These are phyloP conservation scores for Chrysoporthe austroafricana DNA, from an alignment of 2,329 filamentous ascomycete genomes.

Conservation along the genomic window DNA sequence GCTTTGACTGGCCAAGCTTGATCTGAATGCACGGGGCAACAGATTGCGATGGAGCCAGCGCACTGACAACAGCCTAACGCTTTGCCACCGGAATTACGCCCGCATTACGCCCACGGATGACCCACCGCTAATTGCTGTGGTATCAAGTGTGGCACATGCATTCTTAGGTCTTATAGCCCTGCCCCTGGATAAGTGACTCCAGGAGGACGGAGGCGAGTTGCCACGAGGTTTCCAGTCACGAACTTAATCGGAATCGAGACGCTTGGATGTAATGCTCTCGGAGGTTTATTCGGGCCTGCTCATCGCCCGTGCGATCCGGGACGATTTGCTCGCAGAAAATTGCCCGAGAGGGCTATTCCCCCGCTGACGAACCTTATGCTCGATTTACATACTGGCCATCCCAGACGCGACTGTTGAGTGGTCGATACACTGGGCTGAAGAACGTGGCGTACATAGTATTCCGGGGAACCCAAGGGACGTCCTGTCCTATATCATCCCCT, in stretches of 20 bases:
- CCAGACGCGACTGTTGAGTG: background rate
- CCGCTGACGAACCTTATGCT: background rate
- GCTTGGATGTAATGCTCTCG: background rate
- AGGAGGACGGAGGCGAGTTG: background rate
- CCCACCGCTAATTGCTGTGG: background rate
- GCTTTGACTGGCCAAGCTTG: background rate
- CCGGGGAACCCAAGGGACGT: background rate
- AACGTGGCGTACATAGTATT: background rate
- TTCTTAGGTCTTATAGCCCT: no score
- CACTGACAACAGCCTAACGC: background rate
- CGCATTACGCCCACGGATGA: no score
- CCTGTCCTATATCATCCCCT: background rate
- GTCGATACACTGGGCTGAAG: background rate
- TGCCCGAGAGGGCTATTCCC: background rate
- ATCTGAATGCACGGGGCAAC: background rate
- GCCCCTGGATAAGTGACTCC: no score
- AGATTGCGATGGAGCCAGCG: conserved; percentile 7
- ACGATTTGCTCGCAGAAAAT: background rate
- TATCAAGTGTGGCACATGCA: no score
- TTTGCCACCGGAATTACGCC: background rate
- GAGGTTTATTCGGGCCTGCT: background rate
- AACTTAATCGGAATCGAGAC: background rate
- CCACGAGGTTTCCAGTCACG: background rate
- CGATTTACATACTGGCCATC: background rate
- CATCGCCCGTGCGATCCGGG: background rate